A percentile compares a stretch with the other conserved stretches of the same genome.
Conservation (phyloP, 2,329 filamentous ascomycete genomes). For the Escovopsis weberi region DNA sequence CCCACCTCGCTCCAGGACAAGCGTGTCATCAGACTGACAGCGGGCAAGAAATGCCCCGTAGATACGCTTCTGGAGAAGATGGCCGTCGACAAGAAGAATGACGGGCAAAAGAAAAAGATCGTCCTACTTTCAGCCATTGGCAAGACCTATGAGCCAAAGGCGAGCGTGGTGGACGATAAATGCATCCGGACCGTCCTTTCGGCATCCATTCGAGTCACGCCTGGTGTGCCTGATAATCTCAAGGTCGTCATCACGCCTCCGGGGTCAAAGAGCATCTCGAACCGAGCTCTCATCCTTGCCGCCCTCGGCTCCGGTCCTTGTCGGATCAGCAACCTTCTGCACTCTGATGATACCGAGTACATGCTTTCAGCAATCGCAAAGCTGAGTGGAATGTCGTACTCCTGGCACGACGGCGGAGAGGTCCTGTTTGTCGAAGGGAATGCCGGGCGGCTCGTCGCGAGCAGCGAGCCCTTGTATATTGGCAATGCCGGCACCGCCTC, state of each 20-base stretch:
- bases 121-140: conserved; percentile 86
- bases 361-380: conserved; percentile 88
- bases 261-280: conserved; percentile 95
- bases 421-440: conserved; percentile 80
- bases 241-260: conserved; percentile 72
- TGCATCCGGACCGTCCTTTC: conserved; percentile 75
- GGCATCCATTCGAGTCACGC: conserved; percentile 57
- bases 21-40: conserved; percentile 65
- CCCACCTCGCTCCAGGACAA: conserved; percentile 78
- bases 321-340: conserved; percentile 79
- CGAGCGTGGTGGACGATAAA: conserved; percentile 76
- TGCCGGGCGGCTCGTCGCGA: conserved; percentile 71
- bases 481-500: conserved; percentile 96
- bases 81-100: conserved; percentile 98
- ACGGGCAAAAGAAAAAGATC: conserved; percentile 88
- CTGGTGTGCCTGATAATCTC: conserved; percentile 51
- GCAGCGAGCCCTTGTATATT: conserved; percentile 66
- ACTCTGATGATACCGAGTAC: conserved; percentile 93
- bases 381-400: conserved; percentile 74
- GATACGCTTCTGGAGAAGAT: conserved; percentile 81
- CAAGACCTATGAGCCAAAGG: conserved; percentile 71
- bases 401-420: conserved; percentile 91
- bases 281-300: conserved; percentile 84
- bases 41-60: conserved; percentile 75
- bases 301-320: conserved; percentile 78